Evolutionary conservation across 2,329 filamentous ascomycete species (phyloP).

Genomic region (Zymoseptoria brevis): DNA sequence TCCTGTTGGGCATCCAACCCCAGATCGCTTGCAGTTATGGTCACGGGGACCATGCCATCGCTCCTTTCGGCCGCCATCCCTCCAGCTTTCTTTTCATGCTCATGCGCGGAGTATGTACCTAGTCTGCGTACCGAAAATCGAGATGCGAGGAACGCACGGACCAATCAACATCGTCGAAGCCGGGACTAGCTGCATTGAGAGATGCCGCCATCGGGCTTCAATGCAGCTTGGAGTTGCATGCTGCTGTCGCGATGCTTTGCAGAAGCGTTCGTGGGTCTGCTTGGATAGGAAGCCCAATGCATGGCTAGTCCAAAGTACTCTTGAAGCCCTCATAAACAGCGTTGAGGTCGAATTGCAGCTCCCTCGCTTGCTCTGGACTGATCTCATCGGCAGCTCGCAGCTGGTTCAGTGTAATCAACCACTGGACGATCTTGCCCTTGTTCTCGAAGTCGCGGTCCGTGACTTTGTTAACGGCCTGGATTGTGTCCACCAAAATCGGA

Average conservation of each 20-base stretch:
- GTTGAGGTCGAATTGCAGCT: conserved; percentile 88
- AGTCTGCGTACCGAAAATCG: neutral
- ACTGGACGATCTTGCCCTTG: conserved; percentile 94
- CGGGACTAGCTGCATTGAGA: neutral
- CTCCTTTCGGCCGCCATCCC: neutral
- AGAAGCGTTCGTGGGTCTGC: neutral
- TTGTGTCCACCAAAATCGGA: conserved; percentile 86
- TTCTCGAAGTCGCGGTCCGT: conserved; percentile 92
- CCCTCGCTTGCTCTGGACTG: conserved; percentile 75
- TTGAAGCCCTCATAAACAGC: conserved; percentile 93
- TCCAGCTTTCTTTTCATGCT: neutral
- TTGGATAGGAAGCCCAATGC: too few relatives aligned
- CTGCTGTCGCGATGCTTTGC: neutral
- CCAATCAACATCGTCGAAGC: neutral
- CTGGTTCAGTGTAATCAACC: conserved; percentile 94
- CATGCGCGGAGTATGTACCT: neutral
- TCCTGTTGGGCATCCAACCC: conserved; percentile 21
- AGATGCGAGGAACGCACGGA: neutral
- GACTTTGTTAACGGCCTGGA: conserved; percentile 94
- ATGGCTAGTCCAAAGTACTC: too few relatives aligned
- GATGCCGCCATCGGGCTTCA: neutral
- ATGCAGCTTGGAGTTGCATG: neutral
- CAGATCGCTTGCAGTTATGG: conserved; percentile 3
- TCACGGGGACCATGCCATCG: neutral
- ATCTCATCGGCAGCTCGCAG: conserved; percentile 94